Evolutionary conservation across 2,329 filamentous ascomycete species (phyloP).

Genomic region (Fusarium haematococcum): DNA sequence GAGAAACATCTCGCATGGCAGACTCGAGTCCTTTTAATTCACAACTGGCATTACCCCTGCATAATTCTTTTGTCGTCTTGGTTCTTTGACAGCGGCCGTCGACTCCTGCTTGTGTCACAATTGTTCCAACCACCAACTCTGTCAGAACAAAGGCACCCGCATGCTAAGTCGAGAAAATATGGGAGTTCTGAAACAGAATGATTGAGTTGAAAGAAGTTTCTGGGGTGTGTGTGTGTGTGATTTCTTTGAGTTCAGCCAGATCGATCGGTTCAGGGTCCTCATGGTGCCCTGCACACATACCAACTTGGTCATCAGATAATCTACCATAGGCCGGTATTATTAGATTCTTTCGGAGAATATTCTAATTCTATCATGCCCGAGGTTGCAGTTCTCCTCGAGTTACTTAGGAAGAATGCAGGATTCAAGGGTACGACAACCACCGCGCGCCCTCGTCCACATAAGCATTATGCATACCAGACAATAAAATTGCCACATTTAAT

Average conservation of each 20-base stretch:
- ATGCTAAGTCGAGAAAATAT: neutral
- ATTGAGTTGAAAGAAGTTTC: neutral
- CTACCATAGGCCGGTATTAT: neutral
- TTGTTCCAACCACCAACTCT: neutral
- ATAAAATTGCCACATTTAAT: neutral
- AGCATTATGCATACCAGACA: neutral
- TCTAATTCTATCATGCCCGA: neutral
- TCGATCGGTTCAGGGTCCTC: neutral
- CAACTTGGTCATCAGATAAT: neutral
- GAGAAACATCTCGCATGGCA: neutral
- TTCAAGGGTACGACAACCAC: neutral
- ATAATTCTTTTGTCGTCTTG: neutral
- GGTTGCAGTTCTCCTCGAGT: neutral
- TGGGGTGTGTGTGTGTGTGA: neutral
- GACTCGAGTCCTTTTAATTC: neutral
- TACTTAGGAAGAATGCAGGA: neutral
- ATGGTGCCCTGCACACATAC: neutral
- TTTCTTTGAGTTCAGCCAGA: neutral
- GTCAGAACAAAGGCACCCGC: neutral
- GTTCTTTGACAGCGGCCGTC: neutral
- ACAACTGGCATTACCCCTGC: neutral
- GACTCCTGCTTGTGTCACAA: neutral
- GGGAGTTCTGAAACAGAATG: fast-evolving
- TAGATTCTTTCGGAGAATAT: neutral
- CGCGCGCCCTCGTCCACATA: neutral